Percentiles rank a stretch among this genome's conserved stretches.
Conservation (phyloP, 2,329 filamentous ascomycete genomes). For the Colletotrichum abscissum region DNA sequence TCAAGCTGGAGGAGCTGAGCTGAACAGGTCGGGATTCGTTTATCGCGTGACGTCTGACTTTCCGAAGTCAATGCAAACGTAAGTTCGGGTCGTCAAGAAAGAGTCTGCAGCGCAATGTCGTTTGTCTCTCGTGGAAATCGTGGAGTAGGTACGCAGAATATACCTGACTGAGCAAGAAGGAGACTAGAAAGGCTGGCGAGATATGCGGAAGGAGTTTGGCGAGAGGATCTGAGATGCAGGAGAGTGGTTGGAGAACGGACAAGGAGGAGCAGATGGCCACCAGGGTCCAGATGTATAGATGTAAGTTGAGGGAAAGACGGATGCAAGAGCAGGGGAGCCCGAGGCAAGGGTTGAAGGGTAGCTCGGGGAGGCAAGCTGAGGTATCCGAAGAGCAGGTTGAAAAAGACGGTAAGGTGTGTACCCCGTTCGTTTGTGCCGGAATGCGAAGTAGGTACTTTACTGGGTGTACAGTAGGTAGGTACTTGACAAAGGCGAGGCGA, state of each 20-base stretch:
- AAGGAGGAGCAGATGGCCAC: conserved; percentile 7
- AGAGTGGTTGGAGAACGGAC: not conserved
- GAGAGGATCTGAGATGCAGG: not conserved
- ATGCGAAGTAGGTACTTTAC: not conserved
- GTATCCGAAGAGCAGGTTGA: not conserved
- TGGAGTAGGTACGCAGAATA: not conserved
- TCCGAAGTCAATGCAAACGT: not conserved
- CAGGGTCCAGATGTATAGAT: conserved; percentile 30
- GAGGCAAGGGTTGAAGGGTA: not conserved
- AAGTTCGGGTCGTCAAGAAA: not conserved
- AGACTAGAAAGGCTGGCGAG: not conserved
- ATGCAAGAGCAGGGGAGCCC: conserved; percentile 4
- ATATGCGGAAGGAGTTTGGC: not conserved
- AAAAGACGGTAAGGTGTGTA: not conserved
- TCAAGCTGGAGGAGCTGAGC: not conserved
- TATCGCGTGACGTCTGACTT: not conserved
- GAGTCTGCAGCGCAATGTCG: not conserved
- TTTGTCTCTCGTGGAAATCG: not conserved
- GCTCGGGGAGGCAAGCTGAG: not conserved
- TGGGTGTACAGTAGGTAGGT: not conserved
- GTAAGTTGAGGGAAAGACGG: conserved; percentile 13
- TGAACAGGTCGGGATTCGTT: not conserved
- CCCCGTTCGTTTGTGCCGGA: conserved; percentile 1
- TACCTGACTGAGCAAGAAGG: not conserved
- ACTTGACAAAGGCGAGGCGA: not conserved